phyloP scores from a whole-genome alignment of 2,329 filamentous ascomycete species.

The Botrytis byssoidea region DNA sequence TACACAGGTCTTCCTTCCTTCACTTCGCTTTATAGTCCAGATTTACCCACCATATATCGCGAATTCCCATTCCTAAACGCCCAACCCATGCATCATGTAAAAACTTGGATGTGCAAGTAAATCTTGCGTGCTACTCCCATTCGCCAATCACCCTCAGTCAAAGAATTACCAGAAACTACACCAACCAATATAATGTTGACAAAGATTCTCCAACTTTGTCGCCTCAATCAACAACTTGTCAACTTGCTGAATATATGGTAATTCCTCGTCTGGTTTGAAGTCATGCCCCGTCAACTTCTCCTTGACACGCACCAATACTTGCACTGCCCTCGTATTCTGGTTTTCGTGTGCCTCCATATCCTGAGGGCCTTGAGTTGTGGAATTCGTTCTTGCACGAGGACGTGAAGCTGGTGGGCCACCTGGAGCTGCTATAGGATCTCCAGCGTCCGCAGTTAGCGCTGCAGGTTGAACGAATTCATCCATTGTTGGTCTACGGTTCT shows the following conservation, averaged over 20 bases:
- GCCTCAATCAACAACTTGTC: constrained; percentile 93
- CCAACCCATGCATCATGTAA: not conserved
- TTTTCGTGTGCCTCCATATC: constrained; percentile 62
- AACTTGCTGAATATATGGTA: constrained; percentile 83
- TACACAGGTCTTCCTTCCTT: not conserved
- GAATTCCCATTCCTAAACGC: constrained; percentile 3
- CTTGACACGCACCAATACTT: constrained; percentile 86
- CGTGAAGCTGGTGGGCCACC: constrained; percentile 51
- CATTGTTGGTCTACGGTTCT: constrained; percentile 62
- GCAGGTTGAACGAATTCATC: constrained; percentile 61
- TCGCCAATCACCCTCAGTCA: not conserved
- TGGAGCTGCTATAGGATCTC: constrained; percentile 37
- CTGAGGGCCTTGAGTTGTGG: constrained; percentile 45
- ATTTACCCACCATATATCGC: not conserved
- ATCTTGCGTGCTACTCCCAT: not conserved
- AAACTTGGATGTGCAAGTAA: not conserved
- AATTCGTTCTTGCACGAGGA: constrained; percentile 59
- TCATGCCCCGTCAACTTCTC: constrained; percentile 95
- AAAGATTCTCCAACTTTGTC: constrained; percentile 94
- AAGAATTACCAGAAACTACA: constrained; percentile 87
- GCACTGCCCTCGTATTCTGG: constrained; percentile 88
- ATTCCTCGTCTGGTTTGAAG: constrained; percentile 82
- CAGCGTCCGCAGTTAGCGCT: constrained; percentile 50
- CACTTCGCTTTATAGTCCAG: not conserved
- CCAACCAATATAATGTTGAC: constrained; percentile 99